Conservation (phyloP, 768 basidiomycete species). For the Sistotremastrum niveocremeum region DNA sequence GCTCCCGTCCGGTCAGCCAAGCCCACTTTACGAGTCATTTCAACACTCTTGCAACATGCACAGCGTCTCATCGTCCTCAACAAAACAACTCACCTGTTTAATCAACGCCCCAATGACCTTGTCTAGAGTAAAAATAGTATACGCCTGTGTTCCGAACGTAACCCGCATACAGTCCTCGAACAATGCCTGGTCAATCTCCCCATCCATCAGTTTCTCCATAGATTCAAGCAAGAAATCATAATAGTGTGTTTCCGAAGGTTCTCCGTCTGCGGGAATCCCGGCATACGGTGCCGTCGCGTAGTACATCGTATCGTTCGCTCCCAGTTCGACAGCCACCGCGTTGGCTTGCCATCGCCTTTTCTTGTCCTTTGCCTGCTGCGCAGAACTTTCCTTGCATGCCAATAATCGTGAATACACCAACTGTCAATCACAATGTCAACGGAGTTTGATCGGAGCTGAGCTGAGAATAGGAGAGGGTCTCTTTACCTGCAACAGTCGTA, state of each 20-base stretch:
- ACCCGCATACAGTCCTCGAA: conserved; percentile 89
- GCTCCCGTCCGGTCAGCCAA: not conserved
- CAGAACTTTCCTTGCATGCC: conserved; percentile 73
- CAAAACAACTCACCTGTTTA: conserved; percentile 52
- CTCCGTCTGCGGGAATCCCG: conserved; percentile 4
- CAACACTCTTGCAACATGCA: no score
- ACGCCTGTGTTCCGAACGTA: conserved; percentile 77
- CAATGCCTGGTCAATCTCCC: conserved; percentile 70
- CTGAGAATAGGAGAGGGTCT: conserved; percentile 5
- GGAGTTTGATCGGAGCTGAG: conserved; percentile 2
- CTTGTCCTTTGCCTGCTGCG: conserved; percentile 50
- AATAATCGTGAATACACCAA: conserved; percentile 78
- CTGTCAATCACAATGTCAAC: conserved; percentile 27
- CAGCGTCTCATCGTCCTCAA: no score
- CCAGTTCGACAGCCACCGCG: conserved; percentile 70
- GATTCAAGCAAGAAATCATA: conserved; percentile 77
- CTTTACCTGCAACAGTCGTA: conserved; percentile 79
- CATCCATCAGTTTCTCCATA: conserved; percentile 85
- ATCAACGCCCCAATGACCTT: conserved; percentile 79
- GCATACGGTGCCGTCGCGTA: not conserved
- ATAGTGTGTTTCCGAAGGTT: conserved; percentile 45
- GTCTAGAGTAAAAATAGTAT: conserved; percentile 88
- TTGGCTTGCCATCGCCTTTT: conserved; percentile 60
- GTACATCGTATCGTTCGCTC: conserved; percentile 60
- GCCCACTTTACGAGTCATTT: not conserved